Evolutionary conservation across 768 basidiomycete genomes (phyloP).

Genomic region (Tylopilus felleus): DNA sequence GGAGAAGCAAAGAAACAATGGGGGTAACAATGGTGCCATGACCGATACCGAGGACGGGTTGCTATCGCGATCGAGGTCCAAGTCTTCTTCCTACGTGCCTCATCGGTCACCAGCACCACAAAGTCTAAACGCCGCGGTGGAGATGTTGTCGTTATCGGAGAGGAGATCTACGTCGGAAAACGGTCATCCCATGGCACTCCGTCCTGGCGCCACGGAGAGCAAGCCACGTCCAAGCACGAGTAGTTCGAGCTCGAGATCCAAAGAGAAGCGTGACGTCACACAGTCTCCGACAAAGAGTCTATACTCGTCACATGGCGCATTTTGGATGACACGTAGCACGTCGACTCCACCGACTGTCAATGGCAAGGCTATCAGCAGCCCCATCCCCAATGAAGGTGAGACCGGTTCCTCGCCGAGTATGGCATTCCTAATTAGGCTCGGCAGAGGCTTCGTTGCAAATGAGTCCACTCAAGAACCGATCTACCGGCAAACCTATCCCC

Average conservation of each 20-base stretch:
- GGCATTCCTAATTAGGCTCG: conserved; percentile 1
- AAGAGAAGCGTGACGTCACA: conserved; percentile 33
- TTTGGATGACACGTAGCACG: conserved; percentile 34
- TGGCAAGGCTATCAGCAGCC: conserved; percentile 65
- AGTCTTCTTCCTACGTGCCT: conserved; percentile 53
- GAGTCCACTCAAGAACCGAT: conserved; percentile 71
- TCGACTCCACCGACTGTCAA: conserved; percentile 45
- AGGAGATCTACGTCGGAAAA: conserved; percentile 29
- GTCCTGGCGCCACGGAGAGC: conserved; percentile 18
- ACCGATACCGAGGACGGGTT: conserved; percentile 37
- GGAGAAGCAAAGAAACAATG: conserved; percentile 29
- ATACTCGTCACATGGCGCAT: conserved; percentile 34
- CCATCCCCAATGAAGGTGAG: conserved; percentile 69
- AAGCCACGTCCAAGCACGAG: conserved; percentile 33
- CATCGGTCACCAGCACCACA: conserved; percentile 59
- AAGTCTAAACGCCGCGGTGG: conserved; percentile 68
- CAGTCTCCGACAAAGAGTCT: conserved; percentile 46
- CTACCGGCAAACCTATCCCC: conserved; percentile 58
- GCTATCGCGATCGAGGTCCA: conserved; percentile 46
- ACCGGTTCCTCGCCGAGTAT: not conserved
- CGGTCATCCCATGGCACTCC: conserved; percentile 19
- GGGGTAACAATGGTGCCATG: conserved; percentile 25
- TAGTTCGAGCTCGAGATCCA: conserved; percentile 25
- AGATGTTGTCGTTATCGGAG: conserved; percentile 47
- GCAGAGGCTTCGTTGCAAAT: conserved; percentile 66